A percentile compares a stretch with the other conserved stretches of the same genome.
Conservation (phyloP, 2,329 filamentous ascomycete genomes). For the Arthrinium phaeospermum region DNA sequence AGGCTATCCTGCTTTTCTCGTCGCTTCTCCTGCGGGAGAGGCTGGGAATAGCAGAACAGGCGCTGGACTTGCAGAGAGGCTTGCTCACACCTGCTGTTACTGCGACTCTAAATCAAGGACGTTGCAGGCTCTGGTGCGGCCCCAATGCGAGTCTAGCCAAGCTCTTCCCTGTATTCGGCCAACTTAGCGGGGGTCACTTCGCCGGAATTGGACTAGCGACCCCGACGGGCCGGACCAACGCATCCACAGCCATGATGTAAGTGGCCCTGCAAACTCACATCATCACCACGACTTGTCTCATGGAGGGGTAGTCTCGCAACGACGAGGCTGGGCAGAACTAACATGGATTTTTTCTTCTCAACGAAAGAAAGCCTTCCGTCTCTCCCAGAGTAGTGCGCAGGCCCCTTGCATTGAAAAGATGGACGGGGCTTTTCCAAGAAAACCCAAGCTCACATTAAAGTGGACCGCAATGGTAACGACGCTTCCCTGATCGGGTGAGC, state of each 20-base stretch:
- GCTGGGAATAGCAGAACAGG: not conserved
- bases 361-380: not conserved
- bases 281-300: not conserved
- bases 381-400: not conserved
- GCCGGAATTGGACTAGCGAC: not conserved
- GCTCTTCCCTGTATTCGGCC: not conserved
- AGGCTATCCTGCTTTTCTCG: not conserved
- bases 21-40: not conserved
- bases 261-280: not conserved
- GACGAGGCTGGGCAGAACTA: not conserved
- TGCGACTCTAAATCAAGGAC: conserved; percentile 15
- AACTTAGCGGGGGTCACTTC: not conserved
- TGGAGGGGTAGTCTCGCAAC: not conserved
- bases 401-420: not conserved
- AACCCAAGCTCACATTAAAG: not conserved
- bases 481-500: not conserved
- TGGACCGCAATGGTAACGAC: not conserved
- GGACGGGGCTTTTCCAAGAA: not conserved
- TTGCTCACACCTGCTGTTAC: not conserved
- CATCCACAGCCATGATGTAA: conserved; percentile 4
- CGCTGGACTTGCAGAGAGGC: not conserved
- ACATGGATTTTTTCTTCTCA: not conserved
- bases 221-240: not conserved
- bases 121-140: not conserved
- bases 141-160: conserved; percentile 4